A percentile compares a stretch with the other conserved stretches of the same genome.
Conservation (phyloP, 2,329 filamentous ascomycete genomes). For the Knoxdaviesia proteae region DNA sequence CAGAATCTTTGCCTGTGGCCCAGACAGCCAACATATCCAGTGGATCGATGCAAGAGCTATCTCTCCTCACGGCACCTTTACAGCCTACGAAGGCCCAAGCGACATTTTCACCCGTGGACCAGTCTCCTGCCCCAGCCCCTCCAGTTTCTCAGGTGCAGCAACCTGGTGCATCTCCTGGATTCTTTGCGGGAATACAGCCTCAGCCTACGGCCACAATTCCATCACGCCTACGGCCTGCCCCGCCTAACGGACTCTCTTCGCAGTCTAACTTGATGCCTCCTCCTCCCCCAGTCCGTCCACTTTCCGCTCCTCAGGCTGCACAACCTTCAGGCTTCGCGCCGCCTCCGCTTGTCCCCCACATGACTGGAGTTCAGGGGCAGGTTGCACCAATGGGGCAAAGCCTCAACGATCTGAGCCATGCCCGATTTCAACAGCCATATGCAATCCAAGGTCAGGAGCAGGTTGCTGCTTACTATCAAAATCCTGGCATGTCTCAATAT, state of each 20-base stretch:
- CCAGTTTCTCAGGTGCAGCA: conserved; percentile 18
- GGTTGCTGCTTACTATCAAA: too few relatives aligned
- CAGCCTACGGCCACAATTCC: conserved; percentile 14
- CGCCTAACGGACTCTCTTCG: conserved; percentile 27
- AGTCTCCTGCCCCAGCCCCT: conserved; percentile 10
- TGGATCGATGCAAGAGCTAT: conserved; percentile 43
- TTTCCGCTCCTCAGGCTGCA: conserved; percentile 71
- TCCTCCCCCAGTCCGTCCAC: conserved; percentile 54
- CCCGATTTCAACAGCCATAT: conserved; percentile 42
- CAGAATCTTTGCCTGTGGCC: too few relatives aligned
- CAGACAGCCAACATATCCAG: conserved; percentile 14
- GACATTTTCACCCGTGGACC: conserved; percentile 13
- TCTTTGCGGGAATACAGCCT: conserved; percentile 24
- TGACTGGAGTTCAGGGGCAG: conserved; percentile 51
- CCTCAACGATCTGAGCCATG: conserved; percentile 49
- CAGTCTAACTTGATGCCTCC: conserved; percentile 28
- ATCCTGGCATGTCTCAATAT: too few relatives aligned
- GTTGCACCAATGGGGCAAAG: conserved; percentile 58
- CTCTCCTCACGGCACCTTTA: conserved; percentile 29
- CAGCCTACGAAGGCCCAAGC: conserved; percentile 24
- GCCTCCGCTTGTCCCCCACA: conserved; percentile 61
- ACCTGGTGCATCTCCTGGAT: conserved; percentile 34
- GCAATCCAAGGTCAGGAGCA: conserved; percentile 7
- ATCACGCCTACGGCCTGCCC: conserved; percentile 46
- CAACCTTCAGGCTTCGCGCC: conserved; percentile 53